Conservation (phyloP, 257 asterid species). For the Solanum sejunctum region DNA sequence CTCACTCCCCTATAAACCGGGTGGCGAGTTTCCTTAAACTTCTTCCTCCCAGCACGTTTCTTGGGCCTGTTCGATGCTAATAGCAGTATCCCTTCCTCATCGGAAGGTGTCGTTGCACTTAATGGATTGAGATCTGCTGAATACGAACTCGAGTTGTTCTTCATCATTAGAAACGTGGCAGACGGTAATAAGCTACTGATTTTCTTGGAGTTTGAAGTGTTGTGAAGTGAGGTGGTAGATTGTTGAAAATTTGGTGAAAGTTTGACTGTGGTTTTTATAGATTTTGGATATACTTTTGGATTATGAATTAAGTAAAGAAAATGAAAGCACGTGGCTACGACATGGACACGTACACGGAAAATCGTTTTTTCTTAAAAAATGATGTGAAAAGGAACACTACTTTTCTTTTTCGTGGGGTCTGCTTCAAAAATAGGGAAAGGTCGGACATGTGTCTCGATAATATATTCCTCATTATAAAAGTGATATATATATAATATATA, state of each 20-base stretch:
- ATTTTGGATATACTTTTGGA: background rate
- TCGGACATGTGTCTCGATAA: no score
- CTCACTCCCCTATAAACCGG: slow-evolving; percentile 28
- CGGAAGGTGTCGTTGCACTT: background rate
- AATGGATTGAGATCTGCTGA: background rate
- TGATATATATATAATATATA: no score
- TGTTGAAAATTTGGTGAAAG: background rate
- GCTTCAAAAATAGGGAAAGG: no score
- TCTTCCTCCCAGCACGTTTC: background rate
- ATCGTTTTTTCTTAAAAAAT: background rate
- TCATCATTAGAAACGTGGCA: background rate
- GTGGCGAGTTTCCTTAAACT: slow-evolving; percentile 5
- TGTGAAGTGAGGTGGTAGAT: background rate
- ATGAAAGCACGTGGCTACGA: background rate
- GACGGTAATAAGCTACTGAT: background rate
- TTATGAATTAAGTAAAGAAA: background rate
- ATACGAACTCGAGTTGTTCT: background rate
- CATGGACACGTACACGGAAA: background rate
- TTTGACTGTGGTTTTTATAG: background rate
- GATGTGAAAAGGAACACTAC: background rate
- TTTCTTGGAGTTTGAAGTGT: background rate
- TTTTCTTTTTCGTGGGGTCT: background rate
- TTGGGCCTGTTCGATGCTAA: slow-evolving; percentile 11
- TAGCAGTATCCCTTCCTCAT: background rate
- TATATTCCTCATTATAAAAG: no score